Percentiles rank a stretch among this genome's conserved stretches.
Evolutionary conservation across 2,329 filamentous ascomycete species (phyloP).

Genomic region (Ascochyta lentis): DNA sequence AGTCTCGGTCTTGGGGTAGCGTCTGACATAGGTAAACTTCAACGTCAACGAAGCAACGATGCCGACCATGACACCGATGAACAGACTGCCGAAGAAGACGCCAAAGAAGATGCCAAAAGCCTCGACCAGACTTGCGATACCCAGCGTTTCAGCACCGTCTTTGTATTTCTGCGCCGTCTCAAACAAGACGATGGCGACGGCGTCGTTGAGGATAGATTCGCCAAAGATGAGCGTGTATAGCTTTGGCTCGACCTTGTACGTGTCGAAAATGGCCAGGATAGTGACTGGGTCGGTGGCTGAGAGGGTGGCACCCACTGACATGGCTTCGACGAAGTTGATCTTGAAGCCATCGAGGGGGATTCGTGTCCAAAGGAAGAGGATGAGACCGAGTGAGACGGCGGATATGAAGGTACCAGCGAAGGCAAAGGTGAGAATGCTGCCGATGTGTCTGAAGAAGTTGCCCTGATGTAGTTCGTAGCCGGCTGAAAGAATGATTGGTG

Average conservation of each 20-base stretch:
- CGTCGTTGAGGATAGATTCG: slow-evolving; percentile 97
- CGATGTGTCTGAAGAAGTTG: slow-evolving; percentile 99
- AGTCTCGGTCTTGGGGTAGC: slow-evolving; percentile 96
- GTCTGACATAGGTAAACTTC: slow-evolving; percentile 92
- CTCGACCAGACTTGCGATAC: slow-evolving; percentile 83
- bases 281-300: slow-evolving; percentile 98
- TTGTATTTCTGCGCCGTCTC: slow-evolving; percentile 96
- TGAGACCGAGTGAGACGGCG: slow-evolving; percentile 87
- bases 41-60: slow-evolving; percentile 85
- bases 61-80: slow-evolving; percentile 87
- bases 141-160: slow-evolving; percentile 71
- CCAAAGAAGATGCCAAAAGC: slow-evolving; percentile 93
- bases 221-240: slow-evolving; percentile 99
- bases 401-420: slow-evolving; percentile 98
- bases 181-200: slow-evolving; percentile 97
- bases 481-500: slow-evolving; percentile 95
- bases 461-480: slow-evolving; percentile 98
- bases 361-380: slow-evolving; percentile 87
- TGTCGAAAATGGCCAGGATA: slow-evolving; percentile 97
- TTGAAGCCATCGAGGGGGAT: slow-evolving; percentile 84
- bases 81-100: slow-evolving; percentile 91
- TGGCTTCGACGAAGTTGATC: slow-evolving; percentile 92
- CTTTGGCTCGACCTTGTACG: slow-evolving; percentile 98
- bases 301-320: slow-evolving; percentile 93
- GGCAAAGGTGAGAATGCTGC: slow-evolving; percentile 95